Base-by-base conservation (phyloP, 805 yeast species). In the Candida schatavii region DNA sequence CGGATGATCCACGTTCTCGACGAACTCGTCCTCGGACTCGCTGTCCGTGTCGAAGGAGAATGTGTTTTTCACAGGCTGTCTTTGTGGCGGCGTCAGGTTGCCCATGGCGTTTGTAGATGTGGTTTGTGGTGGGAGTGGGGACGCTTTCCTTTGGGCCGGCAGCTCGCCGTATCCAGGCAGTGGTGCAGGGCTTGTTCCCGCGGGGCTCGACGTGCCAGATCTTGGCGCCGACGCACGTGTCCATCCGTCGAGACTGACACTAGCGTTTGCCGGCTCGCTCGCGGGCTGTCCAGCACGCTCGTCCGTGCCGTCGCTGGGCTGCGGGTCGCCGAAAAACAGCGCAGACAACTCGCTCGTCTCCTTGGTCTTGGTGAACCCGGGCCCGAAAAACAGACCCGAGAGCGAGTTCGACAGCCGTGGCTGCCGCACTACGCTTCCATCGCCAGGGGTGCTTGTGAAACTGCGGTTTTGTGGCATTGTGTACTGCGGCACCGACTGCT, bases 91-190 rank as follows among this genome's bases (percentile, higher is more conserved):
- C 14, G 58, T 51, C 9, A 47, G 40, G 18, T 48, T 50, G 4
- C 65, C 70, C 43, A 66, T 63, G 13, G 72, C 74, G 51, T 63
- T 67, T 29, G 67, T 64, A n/a, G 72, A 59, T 1, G 72, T 64
- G 21, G 72, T 64, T 35, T 62, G 68, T 3, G 75, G 71, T 2
- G 75, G 74, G 36, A 68, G 56, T 5, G 74, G 72, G 7, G 68
- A 55, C 3, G 74, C 47, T 45, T 68, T 67, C 9, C 54, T 49
- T 39, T 61, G 68, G 7, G 68, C 54, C 47, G 13, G 54, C 41
- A 15, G 22, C 9, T 30, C 26, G 6, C 32, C 17, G 6, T n/a
- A n/a, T n/a, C n/a, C n/a, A n/a, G n/a, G n/a, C n/a, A n/a, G n/a
- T n/a, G n/a, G n/a, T n/a, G n/a, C n/a, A n/a, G n/a, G n/a, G n/a